phyloP scores from a whole-genome alignment of 2,329 filamentous ascomycete species.

The Calonectria fujianensis region DNA sequence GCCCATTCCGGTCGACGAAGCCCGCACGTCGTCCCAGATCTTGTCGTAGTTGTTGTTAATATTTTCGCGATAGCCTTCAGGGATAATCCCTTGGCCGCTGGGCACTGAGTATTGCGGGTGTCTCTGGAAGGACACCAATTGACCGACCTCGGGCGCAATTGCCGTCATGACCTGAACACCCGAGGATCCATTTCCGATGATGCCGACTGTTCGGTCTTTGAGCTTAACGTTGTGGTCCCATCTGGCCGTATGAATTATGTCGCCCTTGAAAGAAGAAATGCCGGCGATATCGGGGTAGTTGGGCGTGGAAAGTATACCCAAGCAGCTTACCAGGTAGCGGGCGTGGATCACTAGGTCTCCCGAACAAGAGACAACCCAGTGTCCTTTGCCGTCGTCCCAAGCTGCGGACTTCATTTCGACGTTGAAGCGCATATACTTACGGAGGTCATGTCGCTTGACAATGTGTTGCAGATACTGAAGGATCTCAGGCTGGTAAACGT shows the following conservation, averaged over 20 bases:
- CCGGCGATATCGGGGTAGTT: conserved; percentile 32
- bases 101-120: conserved; percentile 45
- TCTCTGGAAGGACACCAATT: conserved; percentile 47
- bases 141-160: conserved; percentile 28
- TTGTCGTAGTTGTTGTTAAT: conserved; percentile 55
- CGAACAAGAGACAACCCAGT: conserved; percentile 57
- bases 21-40: conserved; percentile 53
- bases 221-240: conserved; percentile 52
- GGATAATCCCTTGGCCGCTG: conserved; percentile 29
- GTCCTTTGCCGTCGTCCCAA: conserved; percentile 55
- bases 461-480: conserved; percentile 41
- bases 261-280: conserved; percentile 55
- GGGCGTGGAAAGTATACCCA: conserved; percentile 23
- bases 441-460: conserved; percentile 48
- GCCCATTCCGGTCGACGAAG: conserved; percentile 54
- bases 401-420: conserved; percentile 58
- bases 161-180: conserved; percentile 43
- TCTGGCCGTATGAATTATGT: conserved; percentile 62
- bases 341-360: not conserved
- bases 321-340: conserved; percentile 19
- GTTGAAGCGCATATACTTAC: conserved; percentile 62
- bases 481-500: conserved; percentile 42
- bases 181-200: conserved; percentile 41
- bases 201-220: conserved; percentile 27
- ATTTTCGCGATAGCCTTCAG: conserved; percentile 37